Percentiles rank a stretch among this genome's conserved stretches.
These are phyloP conservation scores for Termitomyces bulborhizus DNA, from an alignment of 768 basidiomycete species.

Conservation along the genomic window DNA sequence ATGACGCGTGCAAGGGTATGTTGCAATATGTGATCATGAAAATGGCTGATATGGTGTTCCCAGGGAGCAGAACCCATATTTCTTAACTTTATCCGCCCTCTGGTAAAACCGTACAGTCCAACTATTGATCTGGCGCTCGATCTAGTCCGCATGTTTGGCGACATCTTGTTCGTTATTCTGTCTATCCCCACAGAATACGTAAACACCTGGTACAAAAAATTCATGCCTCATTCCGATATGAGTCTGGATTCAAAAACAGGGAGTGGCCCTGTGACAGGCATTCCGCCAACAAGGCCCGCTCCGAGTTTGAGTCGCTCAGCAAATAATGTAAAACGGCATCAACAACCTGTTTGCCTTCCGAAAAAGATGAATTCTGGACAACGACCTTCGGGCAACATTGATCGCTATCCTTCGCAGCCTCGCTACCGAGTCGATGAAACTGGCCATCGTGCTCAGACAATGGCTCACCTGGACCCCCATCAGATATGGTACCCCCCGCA, in stretches of 20 bases:
- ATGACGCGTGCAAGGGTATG: constrained; percentile 64
- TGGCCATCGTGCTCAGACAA: constrained; percentile 7
- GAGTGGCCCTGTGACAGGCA: not conserved
- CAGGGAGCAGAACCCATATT: constrained; percentile 86
- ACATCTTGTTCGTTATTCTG: constrained; percentile 44
- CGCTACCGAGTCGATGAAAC: constrained; percentile 6
- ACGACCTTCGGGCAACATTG: not conserved
- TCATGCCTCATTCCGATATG: constrained; percentile 13
- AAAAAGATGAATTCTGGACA: constrained; percentile 6
- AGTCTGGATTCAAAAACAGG: constrained; percentile 17
- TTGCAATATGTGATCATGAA: constrained; percentile 16
- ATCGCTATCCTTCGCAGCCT: not conserved
- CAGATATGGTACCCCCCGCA: constrained; percentile 60
- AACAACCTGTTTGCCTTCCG: constrained; percentile 8
- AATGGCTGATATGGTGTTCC: not conserved
- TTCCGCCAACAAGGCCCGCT: not conserved
- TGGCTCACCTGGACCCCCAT: constrained; percentile 15
- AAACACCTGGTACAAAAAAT: constrained; percentile 30
- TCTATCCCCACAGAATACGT: constrained; percentile 32
- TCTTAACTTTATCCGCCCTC: constrained; percentile 72
- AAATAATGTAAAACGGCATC: not conserved
- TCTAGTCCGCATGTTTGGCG: constrained; percentile 54
- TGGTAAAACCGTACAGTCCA: constrained; percentile 66
- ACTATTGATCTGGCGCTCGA: constrained; percentile 64
- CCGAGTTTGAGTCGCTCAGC: not conserved